phyloP scores from a whole-genome alignment of 257 asterid genomes.

The Primulina tabacum region DNA sequence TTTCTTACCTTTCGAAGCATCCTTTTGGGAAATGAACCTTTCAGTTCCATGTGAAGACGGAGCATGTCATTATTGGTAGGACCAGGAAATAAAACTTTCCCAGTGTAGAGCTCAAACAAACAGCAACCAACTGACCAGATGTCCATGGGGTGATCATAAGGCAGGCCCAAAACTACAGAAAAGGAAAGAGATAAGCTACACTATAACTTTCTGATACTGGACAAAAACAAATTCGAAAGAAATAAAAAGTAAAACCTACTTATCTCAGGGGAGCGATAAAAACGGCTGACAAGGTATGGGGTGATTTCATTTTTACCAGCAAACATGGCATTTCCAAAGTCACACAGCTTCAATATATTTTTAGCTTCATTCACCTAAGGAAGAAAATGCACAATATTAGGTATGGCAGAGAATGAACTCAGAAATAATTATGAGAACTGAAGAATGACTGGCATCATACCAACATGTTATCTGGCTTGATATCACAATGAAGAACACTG shows the following conservation, averaged over 20 bases:
- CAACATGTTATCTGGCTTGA: slow-evolving; percentile 98
- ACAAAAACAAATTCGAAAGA: slow-evolving; percentile 7
- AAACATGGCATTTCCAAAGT: slow-evolving; percentile 99
- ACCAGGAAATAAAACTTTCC: slow-evolving; percentile 96
- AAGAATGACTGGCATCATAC: slow-evolving; percentile 41
- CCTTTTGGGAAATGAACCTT: slow-evolving; percentile 93
- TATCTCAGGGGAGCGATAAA: slow-evolving; percentile 98
- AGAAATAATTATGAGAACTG: slow-evolving; percentile 7
- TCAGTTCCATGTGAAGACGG: slow-evolving; percentile 95
- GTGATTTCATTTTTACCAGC: slow-evolving; percentile 98
- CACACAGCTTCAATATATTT: slow-evolving; percentile 88
- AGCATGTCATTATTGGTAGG: slow-evolving; percentile 94
- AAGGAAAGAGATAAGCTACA: slow-evolving; percentile 12
- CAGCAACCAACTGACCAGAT: slow-evolving; percentile 99
- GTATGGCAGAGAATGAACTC: slow-evolving; percentile 1
- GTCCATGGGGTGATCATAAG: slow-evolving; percentile 97
- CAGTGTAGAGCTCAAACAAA: slow-evolving; percentile 89
- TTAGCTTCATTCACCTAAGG: slow-evolving; percentile 89
- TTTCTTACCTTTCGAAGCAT: slow-evolving; percentile 88
- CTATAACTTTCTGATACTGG: background rate
- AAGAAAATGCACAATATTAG: slow-evolving; percentile 22
- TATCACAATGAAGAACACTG: slow-evolving; percentile 97
- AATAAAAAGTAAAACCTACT: slow-evolving; percentile 48
- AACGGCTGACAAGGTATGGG: slow-evolving; percentile 98
- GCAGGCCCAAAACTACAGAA: slow-evolving; percentile 74